Evolutionary conservation across 768 basidiomycete species (phyloP), one percentile per base, ranked within the genome.

Genomic region (Russula compacta): DNA sequence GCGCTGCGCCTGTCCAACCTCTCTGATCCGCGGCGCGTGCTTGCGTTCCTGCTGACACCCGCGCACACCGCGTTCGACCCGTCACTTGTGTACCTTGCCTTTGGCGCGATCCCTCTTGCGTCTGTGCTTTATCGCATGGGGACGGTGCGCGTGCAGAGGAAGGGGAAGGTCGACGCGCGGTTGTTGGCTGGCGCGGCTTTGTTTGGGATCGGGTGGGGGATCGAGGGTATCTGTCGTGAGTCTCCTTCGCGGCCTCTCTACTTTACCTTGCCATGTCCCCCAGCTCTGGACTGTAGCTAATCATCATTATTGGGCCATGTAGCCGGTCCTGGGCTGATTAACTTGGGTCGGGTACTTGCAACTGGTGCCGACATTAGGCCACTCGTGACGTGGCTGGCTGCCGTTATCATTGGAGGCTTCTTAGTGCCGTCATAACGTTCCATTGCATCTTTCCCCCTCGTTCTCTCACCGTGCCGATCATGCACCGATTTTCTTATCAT

Each of bases 241-340:
- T 74, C 17, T 29, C 24, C 47, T 39, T 43, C 54, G n/a, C 21
- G 4, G 0, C 21, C 12, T 47, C 46, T 6, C 42, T 33, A 3
- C 15, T 21, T 21, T 35, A 9, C 46, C 21, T 4, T 15, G 10
- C 2, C 9, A 14, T n/a, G n/a, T n/a, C n/a, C n/a, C n/a, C n/a
- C n/a, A n/a, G n/a, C n/a, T n/a, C n/a, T 17, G 40, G 21, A 44
- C 14, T 5, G 24, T 48, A n/a, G 40, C 38, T 61, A 15, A 61
- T 38, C 0, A 33, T 19, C 32, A 42, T 47, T 3, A 15, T 46
- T 64, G 66, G 50, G 53, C n/a, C 54, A 24, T 64, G 21, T 61
- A 86, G 84, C 83, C 61, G 84, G 83, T 17, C 83, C 84, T 9
- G 82, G 73, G n/a, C 71, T 86, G 17, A 78, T 85, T 36, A 85